Evolutionary conservation across 352 stramenopile species (phyloP), one percentile per base, ranked within the genome.

Genomic region (Pythium aphanidermatum): DNA sequence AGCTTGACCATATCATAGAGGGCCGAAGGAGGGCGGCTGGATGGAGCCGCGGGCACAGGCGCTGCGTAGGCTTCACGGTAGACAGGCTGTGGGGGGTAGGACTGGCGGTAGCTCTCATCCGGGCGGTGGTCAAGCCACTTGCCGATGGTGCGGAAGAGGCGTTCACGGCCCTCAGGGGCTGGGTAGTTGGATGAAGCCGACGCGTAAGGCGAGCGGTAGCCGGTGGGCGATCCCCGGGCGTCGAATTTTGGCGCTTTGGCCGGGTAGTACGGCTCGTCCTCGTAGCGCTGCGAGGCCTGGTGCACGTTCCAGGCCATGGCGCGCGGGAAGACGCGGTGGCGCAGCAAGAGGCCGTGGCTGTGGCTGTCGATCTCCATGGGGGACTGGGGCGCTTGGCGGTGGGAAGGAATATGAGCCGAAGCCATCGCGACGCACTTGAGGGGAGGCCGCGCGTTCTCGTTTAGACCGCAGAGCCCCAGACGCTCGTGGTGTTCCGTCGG

Each of bases 261-360:
- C 28, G 40, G 9, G 17, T 31, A 20, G 16, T 31, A 39, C n/a
- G n/a, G n/a, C n/a, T n/a, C n/a, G 11, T 16, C 32, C 14, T 51
- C 42, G 19, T 28, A 12, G 21, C 23, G 23, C 27, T 47, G 37
- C 40, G 8, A 16, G 3, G 34, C 13, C 14, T 74, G 67, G n/a
- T 57, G 59, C 12, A 72, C 57, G 38, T 67, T 68, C 68, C 68
- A 83, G 32, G 68, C 71, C 72, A 83, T 83, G 30, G 68, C 72
- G 16, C 72, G 66, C 12, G 72, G 72, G 55, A 83, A 83, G 32
- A 83, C 49, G 8, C 72, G 72, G 46, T 83, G 72, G 41, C 66
- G 68, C 54, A 83, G 61, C 44, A 71, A 6, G 39, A 25, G 23
- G 38, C 13, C 32, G 14, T 17, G 21, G 11, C 14, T 28, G 16